Conservation (phyloP, 2,329 filamentous ascomycete genomes). For the Graphiopsis chlorocephala region DNA sequence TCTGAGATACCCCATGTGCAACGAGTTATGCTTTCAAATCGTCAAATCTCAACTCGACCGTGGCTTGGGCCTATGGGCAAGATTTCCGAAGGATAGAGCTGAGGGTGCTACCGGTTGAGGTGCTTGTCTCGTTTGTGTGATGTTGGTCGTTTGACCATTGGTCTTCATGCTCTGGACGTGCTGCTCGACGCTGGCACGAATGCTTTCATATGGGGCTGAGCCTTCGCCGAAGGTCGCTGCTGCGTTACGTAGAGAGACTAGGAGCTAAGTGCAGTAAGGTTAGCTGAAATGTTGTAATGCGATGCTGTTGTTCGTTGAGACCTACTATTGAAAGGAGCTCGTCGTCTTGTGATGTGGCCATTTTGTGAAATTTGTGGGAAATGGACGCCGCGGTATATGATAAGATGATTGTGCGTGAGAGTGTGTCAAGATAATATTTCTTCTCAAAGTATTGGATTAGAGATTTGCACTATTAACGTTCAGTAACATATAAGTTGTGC, state of each 20-base stretch:
- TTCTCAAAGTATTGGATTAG: not conserved
- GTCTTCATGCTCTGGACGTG: slow-evolving; percentile 32
- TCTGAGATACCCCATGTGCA: not conserved
- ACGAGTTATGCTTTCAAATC: not conserved
- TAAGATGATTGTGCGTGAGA: not conserved
- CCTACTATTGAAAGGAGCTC: slow-evolving; percentile 28
- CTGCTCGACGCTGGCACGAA: slow-evolving; percentile 32
- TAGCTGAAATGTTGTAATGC: not conserved
- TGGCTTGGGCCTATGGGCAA: not conserved
- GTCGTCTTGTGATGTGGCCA: slow-evolving; percentile 24
- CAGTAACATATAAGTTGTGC: not conserved
- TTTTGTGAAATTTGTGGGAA: not conserved
- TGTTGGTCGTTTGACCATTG: slow-evolving; percentile 3
- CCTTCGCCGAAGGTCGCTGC: slow-evolving; percentile 35
- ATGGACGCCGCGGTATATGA: not conserved
- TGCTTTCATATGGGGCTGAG: slow-evolving; percentile 31
- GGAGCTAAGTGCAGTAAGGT: slow-evolving; percentile 26
- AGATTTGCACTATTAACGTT: not conserved
- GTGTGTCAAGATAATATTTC: not conserved
- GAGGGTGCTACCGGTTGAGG: not conserved
- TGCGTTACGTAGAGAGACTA: slow-evolving; percentile 37
- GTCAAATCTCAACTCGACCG: not conserved
- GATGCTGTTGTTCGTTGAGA: not conserved
- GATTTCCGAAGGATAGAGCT: not conserved
- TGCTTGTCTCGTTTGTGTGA: slow-evolving; percentile 1